Evolutionary conservation across 1,139 yeast genomes (phyloP), one percentile per base, ranked within the genome.

Genomic region (Yamadazyma membranifaciens): DNA sequence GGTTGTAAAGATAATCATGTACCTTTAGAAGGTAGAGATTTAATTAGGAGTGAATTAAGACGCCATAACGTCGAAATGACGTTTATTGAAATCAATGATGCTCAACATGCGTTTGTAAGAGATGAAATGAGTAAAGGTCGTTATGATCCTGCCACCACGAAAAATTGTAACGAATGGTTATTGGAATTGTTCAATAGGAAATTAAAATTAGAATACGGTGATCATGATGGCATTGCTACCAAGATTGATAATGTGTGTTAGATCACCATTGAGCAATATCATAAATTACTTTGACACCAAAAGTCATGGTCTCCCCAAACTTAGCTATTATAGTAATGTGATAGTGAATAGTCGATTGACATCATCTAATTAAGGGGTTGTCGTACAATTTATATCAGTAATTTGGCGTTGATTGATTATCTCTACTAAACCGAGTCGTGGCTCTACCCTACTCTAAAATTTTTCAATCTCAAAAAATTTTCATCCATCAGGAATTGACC

Each of bases 1-100:
- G 95, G 95, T 16, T 83, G 88, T 37, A 73, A 81, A 55, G 95
- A 86, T 56, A 81, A 82, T 44, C 95, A 86, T 56, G 94, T 86
- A 13, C 88, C 94, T 1, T 80, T 84, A 33, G 84, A 71, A 46
- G 95, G 94, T 2, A 69, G 95, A 47, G 91, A 83, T 55, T 60
- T 83, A 54, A 85, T 86, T 52, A 72, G 95, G 52, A 57, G 69
- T 44, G 72, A 75, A n/a, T 62, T 86, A 55, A 70, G 89, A 49
- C 75, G 77, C 38, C 71, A 78, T 31, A 72, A 73, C 17, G 84
- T 81, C 37, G 79, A 72, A 40, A 77, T 83, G 65, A 81, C 89
- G 1, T 83, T 85, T 55, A 72, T 81, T 61, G 95, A 86, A 60
- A 69, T 85, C 43, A 79, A 83, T 49, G 91, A 80, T 48, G 94